Conservation (phyloP, 179 eudicot species). For the Amaranthus tricolor region DNA sequence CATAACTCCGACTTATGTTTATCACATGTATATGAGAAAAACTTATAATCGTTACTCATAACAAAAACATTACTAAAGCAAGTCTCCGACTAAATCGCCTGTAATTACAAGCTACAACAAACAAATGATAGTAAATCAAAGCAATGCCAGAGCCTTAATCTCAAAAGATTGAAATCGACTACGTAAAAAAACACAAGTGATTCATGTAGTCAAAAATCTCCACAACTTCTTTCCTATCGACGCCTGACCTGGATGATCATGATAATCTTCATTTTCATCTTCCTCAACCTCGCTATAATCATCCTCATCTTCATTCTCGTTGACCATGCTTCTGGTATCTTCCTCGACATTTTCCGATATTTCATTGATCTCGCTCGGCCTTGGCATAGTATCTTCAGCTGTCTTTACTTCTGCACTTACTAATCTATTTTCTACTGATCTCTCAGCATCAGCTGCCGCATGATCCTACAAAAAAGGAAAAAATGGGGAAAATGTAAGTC, state of each 20-base stretch:
- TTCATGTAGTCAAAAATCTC: slow-evolving; percentile 34
- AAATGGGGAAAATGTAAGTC: neutral
- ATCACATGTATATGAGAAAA: too few relatives aligned
- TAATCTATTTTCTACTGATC: slow-evolving; percentile 29
- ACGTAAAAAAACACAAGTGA: neutral
- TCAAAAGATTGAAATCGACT: neutral
- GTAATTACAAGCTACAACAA: neutral
- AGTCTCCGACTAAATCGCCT: neutral
- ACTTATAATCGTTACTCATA: too few relatives aligned
- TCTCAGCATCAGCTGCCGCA: slow-evolving; percentile 35
- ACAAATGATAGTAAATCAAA: too few relatives aligned
- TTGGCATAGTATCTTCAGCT: slow-evolving; percentile 18
- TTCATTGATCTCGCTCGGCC: slow-evolving; percentile 23
- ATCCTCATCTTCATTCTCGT: slow-evolving; percentile 22
- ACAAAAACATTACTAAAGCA: too few relatives aligned
- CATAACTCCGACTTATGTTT: too few relatives aligned
- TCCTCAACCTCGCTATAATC: neutral
- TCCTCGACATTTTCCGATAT: slow-evolving; percentile 20
- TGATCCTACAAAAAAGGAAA: slow-evolving; percentile 33
- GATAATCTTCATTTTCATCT: slow-evolving; percentile 8
- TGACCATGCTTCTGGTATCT: slow-evolving; percentile 16
- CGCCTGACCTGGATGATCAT: slow-evolving; percentile 33
- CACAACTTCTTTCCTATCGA: slow-evolving; percentile 29
- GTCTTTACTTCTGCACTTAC: slow-evolving; percentile 22
- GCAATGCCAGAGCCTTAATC: neutral